Percentiles rank a stretch among this genome's conserved stretches.
Evolutionary conservation across 2,329 filamentous ascomycete species (phyloP).

Genomic region (Aaosphaeria arxii): DNA sequence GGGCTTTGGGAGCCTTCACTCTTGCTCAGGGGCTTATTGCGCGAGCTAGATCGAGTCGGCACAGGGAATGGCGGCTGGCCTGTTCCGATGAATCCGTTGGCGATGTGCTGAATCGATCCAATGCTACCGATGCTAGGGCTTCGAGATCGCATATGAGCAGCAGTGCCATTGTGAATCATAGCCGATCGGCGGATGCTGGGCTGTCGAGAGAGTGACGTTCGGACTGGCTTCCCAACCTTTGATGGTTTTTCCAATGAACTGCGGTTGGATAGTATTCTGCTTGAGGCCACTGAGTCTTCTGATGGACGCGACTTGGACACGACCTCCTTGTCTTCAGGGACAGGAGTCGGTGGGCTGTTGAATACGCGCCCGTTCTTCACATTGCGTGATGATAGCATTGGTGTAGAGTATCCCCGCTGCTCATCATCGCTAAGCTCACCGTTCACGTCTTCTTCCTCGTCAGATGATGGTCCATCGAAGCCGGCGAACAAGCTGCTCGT

Average conservation of each 20-base stretch:
- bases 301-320: slow-evolving; percentile 24
- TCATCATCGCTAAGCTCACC: slow-evolving; percentile 64
- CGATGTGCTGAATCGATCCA: slow-evolving; percentile 24
- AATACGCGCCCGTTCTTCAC: slow-evolving; percentile 47
- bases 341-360: slow-evolving; percentile 39
- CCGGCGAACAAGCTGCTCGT: slow-evolving; percentile 85
- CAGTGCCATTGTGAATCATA: slow-evolving; percentile 76
- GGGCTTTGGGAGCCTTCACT: slow-evolving; percentile 80
- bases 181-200: slow-evolving; percentile 73
- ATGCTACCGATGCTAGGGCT: slow-evolving; percentile 64
- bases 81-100: slow-evolving; percentile 31
- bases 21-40: slow-evolving; percentile 63
- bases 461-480: slow-evolving; percentile 66
- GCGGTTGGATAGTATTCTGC: slow-evolving; percentile 19
- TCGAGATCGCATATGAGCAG: slow-evolving; percentile 63
- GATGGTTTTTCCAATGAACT: slow-evolving; percentile 35
- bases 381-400: slow-evolving; percentile 45
- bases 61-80: slow-evolving; percentile 82
- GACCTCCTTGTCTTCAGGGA: slow-evolving; percentile 42
- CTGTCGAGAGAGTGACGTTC: slow-evolving; percentile 29
- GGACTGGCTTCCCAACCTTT: slow-evolving; percentile 31
- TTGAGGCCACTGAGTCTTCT: slow-evolving; percentile 25
- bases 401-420: slow-evolving; percentile 47
- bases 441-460: slow-evolving; percentile 49
- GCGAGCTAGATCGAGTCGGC: slow-evolving; percentile 82